Base-by-base conservation (phyloP, 23 red algal genomes). In the Chondrus crispus region DNA sequence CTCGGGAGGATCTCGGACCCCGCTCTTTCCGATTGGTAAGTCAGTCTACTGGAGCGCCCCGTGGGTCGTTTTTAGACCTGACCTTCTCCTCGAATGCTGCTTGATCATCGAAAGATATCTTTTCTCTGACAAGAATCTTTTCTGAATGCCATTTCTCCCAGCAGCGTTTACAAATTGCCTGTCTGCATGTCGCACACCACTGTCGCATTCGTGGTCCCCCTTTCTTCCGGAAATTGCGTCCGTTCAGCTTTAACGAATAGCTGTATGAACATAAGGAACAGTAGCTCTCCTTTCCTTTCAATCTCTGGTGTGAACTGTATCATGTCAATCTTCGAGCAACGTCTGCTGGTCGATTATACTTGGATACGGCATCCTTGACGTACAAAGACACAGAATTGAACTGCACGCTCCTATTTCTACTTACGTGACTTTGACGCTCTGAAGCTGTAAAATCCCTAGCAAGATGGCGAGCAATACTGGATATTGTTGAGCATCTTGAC, bases 201-300 rank as follows among this genome's bases (percentile, higher is more conserved):
- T 68, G 60, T 47, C 44, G 64, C 38, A 68, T 1, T 11, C 81
- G 28, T 44, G 81, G 20, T 37, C 81, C 2, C 13, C 46, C 81
- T 85, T 66, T 85, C 81, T 46, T 85, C 69, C 60, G 44, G 41
- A 63, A 70, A 5, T 8, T 19, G 57, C 69, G 64, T 62, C 81
- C 81, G 49, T 85, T 85, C 53, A 48, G 49, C 39, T 70, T 85
- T 30, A 85, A 47, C 46, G 41, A 68, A 22, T 24, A 43, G 47
- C 57, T 85, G 58, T 85, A 85, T 22, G 1, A 85, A 41, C 81
- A 85, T 5, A 85, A 41, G 35, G 60, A 68, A 2, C 60, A 85
- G 2, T 85, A 85, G 39, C 39, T 85, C 29, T 62, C 16, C 2
- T 70, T 85, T 35, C 81, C 81, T 3, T 85, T 85, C 30, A 85